Evolutionary conservation across 2,329 filamentous ascomycete genomes (phyloP).

Genomic region (Xylariaceae sp.): DNA sequence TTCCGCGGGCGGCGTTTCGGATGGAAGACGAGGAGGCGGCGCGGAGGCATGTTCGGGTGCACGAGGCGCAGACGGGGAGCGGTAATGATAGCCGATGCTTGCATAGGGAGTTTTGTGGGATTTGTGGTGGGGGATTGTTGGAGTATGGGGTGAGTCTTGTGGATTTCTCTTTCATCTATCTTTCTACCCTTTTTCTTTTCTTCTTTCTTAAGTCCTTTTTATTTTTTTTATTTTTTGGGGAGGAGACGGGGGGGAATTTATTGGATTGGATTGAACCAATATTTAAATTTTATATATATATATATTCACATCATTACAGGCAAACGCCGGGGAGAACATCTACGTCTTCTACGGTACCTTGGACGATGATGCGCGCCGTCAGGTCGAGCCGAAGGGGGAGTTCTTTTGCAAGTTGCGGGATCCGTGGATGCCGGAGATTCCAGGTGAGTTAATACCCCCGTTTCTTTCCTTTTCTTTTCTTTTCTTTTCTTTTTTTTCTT

Average conservation of each 20-base stretch:
- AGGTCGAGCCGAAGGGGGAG: constrained; percentile 30
- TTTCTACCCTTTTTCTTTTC: background rate
- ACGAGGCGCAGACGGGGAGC: constrained; percentile 30
- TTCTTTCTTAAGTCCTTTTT: background rate
- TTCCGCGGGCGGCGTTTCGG: constrained; percentile 39
- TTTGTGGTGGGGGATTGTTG: constrained; percentile 45
- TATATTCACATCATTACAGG: constrained; percentile 9
- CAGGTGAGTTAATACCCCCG: constrained; percentile 9
- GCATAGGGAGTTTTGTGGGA: constrained; percentile 47
- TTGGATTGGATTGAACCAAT: too few relatives aligned
- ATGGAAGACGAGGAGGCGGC: constrained; percentile 32
- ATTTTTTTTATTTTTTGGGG: background rate
- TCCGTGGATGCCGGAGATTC: constrained; percentile 28
- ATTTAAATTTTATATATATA: too few relatives aligned
- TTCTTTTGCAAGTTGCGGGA: constrained; percentile 29
- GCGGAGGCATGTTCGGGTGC: constrained; percentile 33
- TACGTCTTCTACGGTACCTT: constrained; percentile 30
- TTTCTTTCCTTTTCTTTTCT: too few relatives aligned
- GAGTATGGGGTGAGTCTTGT: constrained; percentile 44
- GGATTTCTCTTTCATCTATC: background rate
- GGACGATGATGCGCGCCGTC: constrained; percentile 27
- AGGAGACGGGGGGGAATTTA: too few relatives aligned
- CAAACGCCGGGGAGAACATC: constrained; percentile 26
- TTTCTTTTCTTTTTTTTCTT: background rate
- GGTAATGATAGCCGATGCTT: constrained; percentile 47